These are phyloP conservation scores for Xylaria sp. DNA, from an alignment of 2,329 filamentous ascomycete genomes.

Conservation along the genomic window DNA sequence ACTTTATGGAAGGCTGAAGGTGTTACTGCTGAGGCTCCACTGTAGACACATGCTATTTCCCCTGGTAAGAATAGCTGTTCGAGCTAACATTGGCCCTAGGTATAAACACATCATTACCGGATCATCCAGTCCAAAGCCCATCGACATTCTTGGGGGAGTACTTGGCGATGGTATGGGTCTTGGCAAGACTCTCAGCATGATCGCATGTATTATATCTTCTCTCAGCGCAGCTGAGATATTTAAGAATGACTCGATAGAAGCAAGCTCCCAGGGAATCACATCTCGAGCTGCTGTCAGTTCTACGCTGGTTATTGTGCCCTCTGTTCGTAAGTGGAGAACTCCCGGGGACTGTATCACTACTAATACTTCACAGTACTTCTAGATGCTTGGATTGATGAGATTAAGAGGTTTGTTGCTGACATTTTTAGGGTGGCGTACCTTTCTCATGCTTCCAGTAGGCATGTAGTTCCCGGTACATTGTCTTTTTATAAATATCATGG, in stretches of 20 bases:
- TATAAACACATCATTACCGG: constrained; percentile 37
- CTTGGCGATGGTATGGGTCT: constrained; percentile 44
- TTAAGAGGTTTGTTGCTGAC: constrained; percentile 31
- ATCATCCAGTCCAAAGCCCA: constrained; percentile 12
- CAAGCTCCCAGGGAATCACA: too few relatives aligned
- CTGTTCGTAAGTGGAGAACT: constrained; percentile 20
- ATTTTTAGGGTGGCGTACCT: not conserved
- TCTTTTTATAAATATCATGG: constrained; percentile 40
- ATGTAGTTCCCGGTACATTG: constrained; percentile 30
- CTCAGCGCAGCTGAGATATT: constrained; percentile 9
- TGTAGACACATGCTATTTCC: not conserved
- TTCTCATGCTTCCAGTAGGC: constrained; percentile 24
- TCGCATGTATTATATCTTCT: constrained; percentile 36
- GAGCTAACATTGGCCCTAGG: constrained; percentile 23
- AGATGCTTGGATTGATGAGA: constrained; percentile 37
- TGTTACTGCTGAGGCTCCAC: not conserved
- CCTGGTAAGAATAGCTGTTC: not conserved
- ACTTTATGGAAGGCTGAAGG: constrained; percentile 32
- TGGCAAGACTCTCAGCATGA: constrained; percentile 43
- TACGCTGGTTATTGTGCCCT: constrained; percentile 37
- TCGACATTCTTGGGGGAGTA: constrained; percentile 39
- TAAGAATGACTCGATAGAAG: not conserved
- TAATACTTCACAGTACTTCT: constrained; percentile 36
- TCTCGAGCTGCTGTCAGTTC: constrained; percentile 14
- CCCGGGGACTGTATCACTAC: not conserved